A percentile compares a stretch with the other conserved stretches of the same genome.
These are phyloP conservation scores for Ogataea philodendri DNA, from an alignment of 805 yeast species.

Conservation along the genomic window DNA sequence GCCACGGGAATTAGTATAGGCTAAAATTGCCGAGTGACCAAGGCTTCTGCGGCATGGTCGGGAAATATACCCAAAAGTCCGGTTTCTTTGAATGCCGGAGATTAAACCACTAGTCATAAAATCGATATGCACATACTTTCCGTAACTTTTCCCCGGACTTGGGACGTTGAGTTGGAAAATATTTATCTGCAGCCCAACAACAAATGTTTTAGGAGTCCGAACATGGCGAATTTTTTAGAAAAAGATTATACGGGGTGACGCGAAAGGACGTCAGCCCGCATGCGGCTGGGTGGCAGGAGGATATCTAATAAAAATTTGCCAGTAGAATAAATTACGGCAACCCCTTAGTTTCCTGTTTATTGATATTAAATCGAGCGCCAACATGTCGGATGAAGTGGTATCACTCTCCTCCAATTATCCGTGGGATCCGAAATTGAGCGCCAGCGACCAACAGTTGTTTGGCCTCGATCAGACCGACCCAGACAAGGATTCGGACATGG, in stretches of 20 bases:
- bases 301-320: slow-evolving; percentile 8
- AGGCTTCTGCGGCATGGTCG: too few relatives aligned
- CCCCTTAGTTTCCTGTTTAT: slow-evolving; percentile 12
- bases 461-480: slow-evolving; percentile 7
- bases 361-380: too few relatives aligned
- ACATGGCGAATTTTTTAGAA: slow-evolving; percentile 1
- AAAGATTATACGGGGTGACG: slow-evolving; percentile 11
- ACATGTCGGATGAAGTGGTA: slow-evolving; percentile 12
- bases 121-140: too few relatives aligned
- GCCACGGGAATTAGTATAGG: slow-evolving; percentile 5
- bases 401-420: slow-evolving; percentile 10
- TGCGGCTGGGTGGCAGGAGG: slow-evolving; percentile 1
- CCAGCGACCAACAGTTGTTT: neutral
- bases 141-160: slow-evolving; percentile 4
- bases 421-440: slow-evolving; percentile 2
- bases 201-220: slow-evolving; percentile 12
- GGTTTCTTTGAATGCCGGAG: slow-evolving; percentile 3
- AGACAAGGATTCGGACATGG: slow-evolving; percentile 11
- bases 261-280: slow-evolving; percentile 5
- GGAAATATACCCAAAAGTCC: slow-evolving; percentile 7
- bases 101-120: too few relatives aligned
- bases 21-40: too few relatives aligned
- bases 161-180: slow-evolving; percentile 2
- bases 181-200: too few relatives aligned
- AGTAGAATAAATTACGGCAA: slow-evolving; percentile 13